Percentiles rank a stretch among this genome's conserved stretches.
phyloP scores from a whole-genome alignment of 345 rosid genomes.

The Brassica nigra region DNA sequence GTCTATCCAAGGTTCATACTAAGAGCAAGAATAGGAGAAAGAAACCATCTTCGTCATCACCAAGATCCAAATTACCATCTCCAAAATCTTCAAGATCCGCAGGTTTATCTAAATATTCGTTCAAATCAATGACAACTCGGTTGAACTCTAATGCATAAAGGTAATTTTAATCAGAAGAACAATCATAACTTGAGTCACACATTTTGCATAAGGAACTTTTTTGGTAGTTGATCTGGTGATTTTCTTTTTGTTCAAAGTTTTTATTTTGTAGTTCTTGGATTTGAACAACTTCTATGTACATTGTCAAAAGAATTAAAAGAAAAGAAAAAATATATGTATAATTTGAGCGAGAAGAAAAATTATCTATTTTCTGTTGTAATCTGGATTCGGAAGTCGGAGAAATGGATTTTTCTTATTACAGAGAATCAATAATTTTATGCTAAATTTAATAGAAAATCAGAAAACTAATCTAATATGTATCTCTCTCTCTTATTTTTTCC shows the following conservation, averaged over 20 bases:
- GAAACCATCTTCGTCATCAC: constrained; percentile 37
- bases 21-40: constrained; percentile 35
- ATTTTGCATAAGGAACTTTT: background rate
- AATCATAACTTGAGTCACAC: background rate
- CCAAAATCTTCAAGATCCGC: constrained; percentile 33
- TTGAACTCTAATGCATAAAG: constrained; percentile 34
- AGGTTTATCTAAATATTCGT: constrained; percentile 24
- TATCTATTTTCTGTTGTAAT: background rate
- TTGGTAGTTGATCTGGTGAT: constrained; percentile 9
- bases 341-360: background rate
- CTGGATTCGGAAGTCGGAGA: background rate
- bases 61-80: constrained; percentile 37
- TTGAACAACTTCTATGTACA: background rate
- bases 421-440: background rate
- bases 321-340: background rate
- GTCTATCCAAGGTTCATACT: constrained; percentile 22
- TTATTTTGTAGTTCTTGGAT: constrained; percentile 5
- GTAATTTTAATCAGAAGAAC: background rate
- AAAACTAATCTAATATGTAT: background rate
- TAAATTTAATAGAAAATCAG: background rate
- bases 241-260: constrained; percentile 13
- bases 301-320: background rate
- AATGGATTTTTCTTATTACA: background rate
- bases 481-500: background rate
- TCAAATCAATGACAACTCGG: constrained; percentile 28